Evolutionary conservation across 306 rosid species (phyloP).

Genomic region (Lablab purpureus): DNA sequence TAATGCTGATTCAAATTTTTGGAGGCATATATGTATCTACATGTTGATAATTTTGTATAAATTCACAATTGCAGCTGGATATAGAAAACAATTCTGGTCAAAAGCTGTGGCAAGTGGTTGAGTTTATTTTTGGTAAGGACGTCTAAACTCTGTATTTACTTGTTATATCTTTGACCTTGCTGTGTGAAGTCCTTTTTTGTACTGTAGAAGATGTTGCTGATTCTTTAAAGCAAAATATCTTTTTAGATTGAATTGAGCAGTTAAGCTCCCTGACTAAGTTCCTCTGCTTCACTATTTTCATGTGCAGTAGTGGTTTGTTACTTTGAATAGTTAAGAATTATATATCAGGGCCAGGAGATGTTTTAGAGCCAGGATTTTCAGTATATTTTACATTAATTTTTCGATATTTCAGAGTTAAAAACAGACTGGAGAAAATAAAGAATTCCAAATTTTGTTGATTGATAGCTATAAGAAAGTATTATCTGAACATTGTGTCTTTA

Average conservation of each 20-base stretch:
- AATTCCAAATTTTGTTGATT: not conserved
- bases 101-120: slow-evolving; percentile 84
- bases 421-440: slow-evolving; percentile 16
- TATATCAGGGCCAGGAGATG: not conserved
- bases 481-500: too few species aligned
- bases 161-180: slow-evolving; percentile 19
- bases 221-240: not conserved
- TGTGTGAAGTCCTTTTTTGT: slow-evolving; percentile 20
- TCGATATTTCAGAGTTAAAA: not conserved
- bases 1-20: slow-evolving; percentile 30
- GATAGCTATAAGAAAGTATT: too few species aligned
- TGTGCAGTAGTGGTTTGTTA: not conserved
- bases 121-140: slow-evolving; percentile 86
- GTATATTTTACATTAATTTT: not conserved
- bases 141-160: slow-evolving; percentile 18
- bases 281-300: slow-evolving; percentile 35
- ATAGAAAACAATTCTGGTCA: slow-evolving; percentile 76
- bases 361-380: not conserved
- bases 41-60: slow-evolving; percentile 42
- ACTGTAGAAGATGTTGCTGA: slow-evolving; percentile 27
- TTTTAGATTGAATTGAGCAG: slow-evolving; percentile 19
- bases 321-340: not conserved
- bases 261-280: slow-evolving; percentile 23
- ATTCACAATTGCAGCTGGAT: slow-evolving; percentile 80
- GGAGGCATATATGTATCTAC: not conserved